Evolutionary conservation across 176 grass and related monocot species (phyloP), one percentile per base, ranked within the genome.

Genomic region (Aegilops speltoides): DNA sequence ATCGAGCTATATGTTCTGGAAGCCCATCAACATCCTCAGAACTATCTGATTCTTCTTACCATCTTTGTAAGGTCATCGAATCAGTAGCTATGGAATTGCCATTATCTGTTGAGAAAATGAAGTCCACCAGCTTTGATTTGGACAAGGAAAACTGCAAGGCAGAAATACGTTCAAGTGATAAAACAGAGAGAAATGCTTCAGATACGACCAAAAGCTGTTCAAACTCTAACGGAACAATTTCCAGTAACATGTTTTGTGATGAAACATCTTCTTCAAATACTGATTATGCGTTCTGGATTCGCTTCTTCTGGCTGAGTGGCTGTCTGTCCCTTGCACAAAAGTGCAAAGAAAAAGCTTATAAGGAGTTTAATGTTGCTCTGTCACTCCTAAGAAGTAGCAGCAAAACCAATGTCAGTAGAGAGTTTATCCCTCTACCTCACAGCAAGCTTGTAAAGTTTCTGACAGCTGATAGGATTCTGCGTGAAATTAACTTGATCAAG

Each of bases 401-500:
- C 2, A 52, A 88, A 81, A 33, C 69, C 8, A 80, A 90, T 86
- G 68, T 82, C 65, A 68, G 63, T 84, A 75, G 45, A 68, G 80
- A 92, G 61, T 86, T 84, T 78, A 84, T 98, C 54, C 91, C 87
- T 89, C 88, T 98, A 87, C 91, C 91, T 82, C 91, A 98, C 80
- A 92, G 86, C 38, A 93, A 93, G 75, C 76, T 90, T 65, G 84
- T 90, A 78, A 98, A 80, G 83, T 87, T 90, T 19, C 84, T 98
- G 68, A 95, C 93, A 79, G 73, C 87, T 81, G 93, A 95, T 87
- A 98, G 93, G 85, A 87, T 98, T 87, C 84, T 89, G 67, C 91
- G 92, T 87, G 86, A 98, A 92, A 93, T 98, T 78, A 98, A 98
- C 74, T 93, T 95, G 73, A 89, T 98, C 81, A 98, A 90, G 83